These are phyloP conservation scores for Phytophthora palmivora DNA, from an alignment of 352 stramenopile species.

Conservation along the genomic window DNA sequence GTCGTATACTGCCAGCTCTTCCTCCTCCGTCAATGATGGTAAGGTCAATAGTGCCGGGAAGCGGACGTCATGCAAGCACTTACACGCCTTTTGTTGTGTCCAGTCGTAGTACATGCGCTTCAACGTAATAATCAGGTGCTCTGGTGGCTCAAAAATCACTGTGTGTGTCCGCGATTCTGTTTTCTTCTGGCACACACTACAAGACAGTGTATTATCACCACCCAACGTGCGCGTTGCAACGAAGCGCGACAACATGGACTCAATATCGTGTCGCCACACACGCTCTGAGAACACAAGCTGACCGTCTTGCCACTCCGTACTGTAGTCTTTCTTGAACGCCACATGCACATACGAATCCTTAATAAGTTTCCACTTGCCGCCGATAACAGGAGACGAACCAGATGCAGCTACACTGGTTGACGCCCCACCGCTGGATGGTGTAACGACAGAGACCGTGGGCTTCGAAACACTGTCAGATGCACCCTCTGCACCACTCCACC, in stretches of 20 bases:
- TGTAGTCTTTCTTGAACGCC: slow-evolving; percentile 92
- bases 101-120: slow-evolving; percentile 93
- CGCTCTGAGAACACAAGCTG: slow-evolving; percentile 83
- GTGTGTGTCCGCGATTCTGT: slow-evolving; percentile 86
- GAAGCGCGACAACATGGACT: slow-evolving; percentile 85
- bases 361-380: slow-evolving; percentile 75
- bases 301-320: slow-evolving; percentile 86
- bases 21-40: slow-evolving; percentile 65
- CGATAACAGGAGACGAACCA: slow-evolving; percentile 24
- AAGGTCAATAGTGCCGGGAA: slow-evolving; percentile 79
- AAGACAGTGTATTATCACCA: slow-evolving; percentile 82
- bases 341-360: slow-evolving; percentile 89
- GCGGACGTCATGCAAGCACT: slow-evolving; percentile 84
- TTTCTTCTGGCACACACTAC: slow-evolving; percentile 73
- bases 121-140: slow-evolving; percentile 87
- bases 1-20: slow-evolving; percentile 45
- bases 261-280: slow-evolving; percentile 84
- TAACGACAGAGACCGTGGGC: slow-evolving; percentile 24
- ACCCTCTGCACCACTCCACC: slow-evolving; percentile 73
- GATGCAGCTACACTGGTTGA: slow-evolving; percentile 12
- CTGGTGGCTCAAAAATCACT: slow-evolving; percentile 78
- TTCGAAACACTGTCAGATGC: slow-evolving; percentile 22
- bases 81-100: slow-evolving; percentile 88
- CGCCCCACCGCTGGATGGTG: slow-evolving; percentile 16
- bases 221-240: slow-evolving; percentile 81